These are phyloP conservation scores for Hypoxylon subgilvum DNA, from an alignment of 495 filamentous ascomycete species.

Conservation along the genomic window DNA sequence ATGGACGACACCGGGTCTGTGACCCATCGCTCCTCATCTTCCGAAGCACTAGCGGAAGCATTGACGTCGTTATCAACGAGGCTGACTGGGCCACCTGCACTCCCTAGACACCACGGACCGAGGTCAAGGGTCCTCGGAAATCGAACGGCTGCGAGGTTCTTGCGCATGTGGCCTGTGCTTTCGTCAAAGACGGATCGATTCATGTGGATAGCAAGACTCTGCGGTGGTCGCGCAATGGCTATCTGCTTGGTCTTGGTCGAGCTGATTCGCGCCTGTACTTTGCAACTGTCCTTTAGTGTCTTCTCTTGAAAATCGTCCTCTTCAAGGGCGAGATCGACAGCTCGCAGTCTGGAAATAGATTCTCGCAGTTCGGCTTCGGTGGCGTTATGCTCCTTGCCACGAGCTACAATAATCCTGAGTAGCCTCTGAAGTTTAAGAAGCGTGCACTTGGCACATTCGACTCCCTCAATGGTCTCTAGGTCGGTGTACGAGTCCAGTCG, in stretches of 20 bases:
- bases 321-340: constrained; percentile 72
- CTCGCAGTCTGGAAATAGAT: constrained; percentile 58
- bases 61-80: constrained; percentile 16
- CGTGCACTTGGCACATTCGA: constrained; percentile 92
- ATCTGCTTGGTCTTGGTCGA: constrained; percentile 88
- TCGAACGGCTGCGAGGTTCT: constrained; percentile 78
- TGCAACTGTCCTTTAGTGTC: constrained; percentile 72
- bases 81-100: constrained; percentile 38
- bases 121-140: constrained; percentile 79
- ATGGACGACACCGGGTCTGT: constrained; percentile 70
- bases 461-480: constrained; percentile 81
- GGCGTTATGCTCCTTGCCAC: constrained; percentile 21
- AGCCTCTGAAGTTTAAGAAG: constrained; percentile 58
- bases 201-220: constrained; percentile 80
- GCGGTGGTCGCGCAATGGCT: constrained; percentile 80
- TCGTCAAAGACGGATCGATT: constrained; percentile 93
- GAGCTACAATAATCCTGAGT: constrained; percentile 47
- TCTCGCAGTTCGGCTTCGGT: constrained; percentile 30
- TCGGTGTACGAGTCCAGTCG: constrained; percentile 85
- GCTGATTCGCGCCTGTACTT: constrained; percentile 70
- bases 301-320: constrained; percentile 81
- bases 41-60: constrained; percentile 15
- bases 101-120: constrained; percentile 76
- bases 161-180: constrained; percentile 72
- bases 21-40: constrained; percentile 67